These are phyloP conservation scores for Bimuria novae-zelandiae DNA, from an alignment of 2,329 filamentous ascomycete species.

Conservation along the genomic window DNA sequence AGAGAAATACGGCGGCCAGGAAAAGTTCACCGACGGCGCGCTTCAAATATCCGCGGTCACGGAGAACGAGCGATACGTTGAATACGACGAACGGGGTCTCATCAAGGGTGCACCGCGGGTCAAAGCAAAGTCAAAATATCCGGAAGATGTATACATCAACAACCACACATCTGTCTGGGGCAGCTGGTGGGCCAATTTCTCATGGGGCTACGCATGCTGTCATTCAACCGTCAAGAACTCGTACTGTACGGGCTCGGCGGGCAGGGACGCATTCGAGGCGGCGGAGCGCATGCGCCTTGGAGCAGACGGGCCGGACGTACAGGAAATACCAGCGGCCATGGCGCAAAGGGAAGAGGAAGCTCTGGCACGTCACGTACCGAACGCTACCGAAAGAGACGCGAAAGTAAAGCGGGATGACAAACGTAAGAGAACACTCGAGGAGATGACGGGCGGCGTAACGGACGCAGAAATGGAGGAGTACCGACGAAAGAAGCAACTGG, in stretches of 20 bases:
- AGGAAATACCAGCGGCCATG: slow-evolving; percentile 46
- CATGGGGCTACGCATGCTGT: slow-evolving; percentile 96
- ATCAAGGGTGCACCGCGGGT: slow-evolving; percentile 86
- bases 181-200: slow-evolving; percentile 95
- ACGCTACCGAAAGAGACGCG: slow-evolving; percentile 47
- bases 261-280: slow-evolving; percentile 78
- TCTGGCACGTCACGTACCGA: slow-evolving; percentile 49
- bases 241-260: slow-evolving; percentile 93
- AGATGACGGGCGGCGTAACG: slow-evolving; percentile 76
- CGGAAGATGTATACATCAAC: slow-evolving; percentile 83
- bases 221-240: slow-evolving; percentile 94
- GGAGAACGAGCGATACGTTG: slow-evolving; percentile 85
- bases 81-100: slow-evolving; percentile 88
- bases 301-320: slow-evolving; percentile 52
- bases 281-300: slow-evolving; percentile 65
- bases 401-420: slow-evolving; percentile 49
- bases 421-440: slow-evolving; percentile 76
- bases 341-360: slow-evolving; percentile 51
- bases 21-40: slow-evolving; percentile 64
- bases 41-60: slow-evolving; percentile 70
- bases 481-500: slow-evolving; percentile 71
- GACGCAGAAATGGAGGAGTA: slow-evolving; percentile 89
- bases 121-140: slow-evolving; percentile 84
- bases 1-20: slow-evolving; percentile 80
- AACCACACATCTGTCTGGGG: slow-evolving; percentile 95